phyloP scores from a whole-genome alignment of 2,329 filamentous ascomycete species.

The Verticillium dahliae region DNA sequence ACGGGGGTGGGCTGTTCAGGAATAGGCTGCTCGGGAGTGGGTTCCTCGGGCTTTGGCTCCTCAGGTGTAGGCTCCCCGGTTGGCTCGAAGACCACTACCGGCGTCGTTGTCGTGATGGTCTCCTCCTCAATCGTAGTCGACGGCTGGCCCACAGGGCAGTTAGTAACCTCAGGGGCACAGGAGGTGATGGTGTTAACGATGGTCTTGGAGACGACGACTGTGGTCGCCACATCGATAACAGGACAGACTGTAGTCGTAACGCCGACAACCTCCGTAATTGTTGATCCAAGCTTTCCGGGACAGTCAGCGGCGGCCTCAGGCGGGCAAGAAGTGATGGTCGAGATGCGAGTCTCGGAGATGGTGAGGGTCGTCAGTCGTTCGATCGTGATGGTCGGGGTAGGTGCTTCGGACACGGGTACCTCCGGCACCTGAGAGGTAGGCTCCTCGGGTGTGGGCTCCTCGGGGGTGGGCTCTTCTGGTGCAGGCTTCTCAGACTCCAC shows the following conservation, averaged over 20 bases:
- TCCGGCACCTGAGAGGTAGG: background rate
- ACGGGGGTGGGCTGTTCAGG: background rate
- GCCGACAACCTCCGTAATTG: background rate
- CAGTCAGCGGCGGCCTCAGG: slow-evolving; percentile 15
- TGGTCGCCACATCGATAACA: slow-evolving; percentile 2
- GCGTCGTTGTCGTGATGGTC: slow-evolving; percentile 1
- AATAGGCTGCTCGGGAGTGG: background rate
- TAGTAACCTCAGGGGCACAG: slow-evolving; percentile 2
- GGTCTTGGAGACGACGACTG: slow-evolving; percentile 4
- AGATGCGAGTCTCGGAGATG: slow-evolving; percentile 17
- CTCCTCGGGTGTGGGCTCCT: background rate
- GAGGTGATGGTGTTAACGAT: slow-evolving; percentile 4
- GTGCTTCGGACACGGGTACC: background rate
- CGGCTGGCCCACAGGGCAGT: slow-evolving; percentile 9
- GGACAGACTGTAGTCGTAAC: slow-evolving; percentile 40
- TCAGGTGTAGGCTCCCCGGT: background rate
- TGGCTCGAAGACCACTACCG: background rate
- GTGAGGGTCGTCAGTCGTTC: slow-evolving; percentile 12
- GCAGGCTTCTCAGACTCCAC: background rate
- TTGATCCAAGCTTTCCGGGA: slow-evolving; percentile 5
- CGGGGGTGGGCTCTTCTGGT: background rate
- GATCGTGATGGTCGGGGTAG: slow-evolving; percentile 7
- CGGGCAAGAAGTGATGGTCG: slow-evolving; percentile 22
- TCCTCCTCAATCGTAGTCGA: slow-evolving; percentile 15
- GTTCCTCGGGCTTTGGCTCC: background rate